Percentiles rank a stretch among this genome's conserved stretches.
Evolutionary conservation across 352 stramenopile genomes (phyloP).

Genomic region (Hyaloperonospora brassicae): DNA sequence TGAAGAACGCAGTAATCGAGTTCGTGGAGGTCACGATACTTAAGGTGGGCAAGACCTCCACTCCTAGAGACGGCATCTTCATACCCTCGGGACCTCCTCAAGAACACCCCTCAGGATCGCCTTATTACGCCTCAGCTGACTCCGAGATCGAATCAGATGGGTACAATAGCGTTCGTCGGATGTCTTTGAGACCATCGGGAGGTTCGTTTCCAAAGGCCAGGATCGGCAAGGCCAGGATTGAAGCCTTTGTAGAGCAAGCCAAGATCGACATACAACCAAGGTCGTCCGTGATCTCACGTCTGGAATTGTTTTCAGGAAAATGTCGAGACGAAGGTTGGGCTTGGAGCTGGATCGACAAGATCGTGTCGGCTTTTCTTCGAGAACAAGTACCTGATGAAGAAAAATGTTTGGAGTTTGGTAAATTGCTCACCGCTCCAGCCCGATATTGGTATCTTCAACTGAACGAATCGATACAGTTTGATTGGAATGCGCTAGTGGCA

Average conservation of each 20-base stretch:
- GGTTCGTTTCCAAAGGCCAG: too few species aligned
- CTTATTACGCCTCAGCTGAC: not conserved
- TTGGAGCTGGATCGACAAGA: not conserved
- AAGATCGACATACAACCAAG: too few species aligned
- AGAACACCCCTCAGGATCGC: not conserved
- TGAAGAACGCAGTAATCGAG: too few species aligned
- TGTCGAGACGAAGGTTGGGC: not conserved
- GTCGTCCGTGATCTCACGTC: too few species aligned
- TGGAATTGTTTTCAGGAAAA: not conserved
- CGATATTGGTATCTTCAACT: not conserved
- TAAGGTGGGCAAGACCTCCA: not conserved
- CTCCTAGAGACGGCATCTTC: not conserved
- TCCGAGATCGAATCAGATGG: not conserved
- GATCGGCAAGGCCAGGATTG: too few species aligned
- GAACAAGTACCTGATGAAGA: not conserved
- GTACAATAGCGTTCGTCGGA: too few species aligned
- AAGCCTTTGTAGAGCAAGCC: too few species aligned
- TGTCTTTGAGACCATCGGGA: too few species aligned
- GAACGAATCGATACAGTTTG: not conserved
- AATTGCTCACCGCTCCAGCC: not conserved
- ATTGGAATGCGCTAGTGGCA: not conserved
- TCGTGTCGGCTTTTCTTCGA: not conserved
- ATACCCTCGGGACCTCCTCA: not conserved
- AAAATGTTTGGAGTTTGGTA: too few species aligned
- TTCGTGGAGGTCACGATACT: too few species aligned